Percentiles rank a stretch among this genome's conserved stretches.
These are phyloP conservation scores for Mallotus repandus DNA, from an alignment of 441 rosid genomes.

Conservation along the genomic window DNA sequence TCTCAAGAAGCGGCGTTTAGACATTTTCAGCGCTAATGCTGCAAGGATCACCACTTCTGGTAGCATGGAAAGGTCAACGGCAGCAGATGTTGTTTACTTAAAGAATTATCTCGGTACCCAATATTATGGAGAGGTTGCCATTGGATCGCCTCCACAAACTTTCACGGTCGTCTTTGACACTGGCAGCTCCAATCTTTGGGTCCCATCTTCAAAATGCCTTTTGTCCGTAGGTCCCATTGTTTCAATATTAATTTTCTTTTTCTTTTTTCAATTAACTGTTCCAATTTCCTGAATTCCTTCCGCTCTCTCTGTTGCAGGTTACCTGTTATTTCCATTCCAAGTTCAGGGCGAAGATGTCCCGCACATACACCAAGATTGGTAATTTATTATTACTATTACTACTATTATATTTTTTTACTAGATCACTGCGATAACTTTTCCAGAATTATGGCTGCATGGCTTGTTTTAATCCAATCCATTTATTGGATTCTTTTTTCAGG, in stretches of 20 bases:
- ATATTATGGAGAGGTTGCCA: constrained; percentile 86
- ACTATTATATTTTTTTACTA: background rate
- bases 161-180: constrained; percentile 62
- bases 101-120: constrained; percentile 78
- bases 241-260: background rate
- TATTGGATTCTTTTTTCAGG: constrained; percentile 34
- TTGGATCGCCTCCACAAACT: constrained; percentile 63
- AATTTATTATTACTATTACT: constrained; percentile 2
- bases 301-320: constrained; percentile 40
- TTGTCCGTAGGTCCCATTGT: constrained; percentile 43
- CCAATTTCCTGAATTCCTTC: background rate
- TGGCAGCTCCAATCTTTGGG: constrained; percentile 67
- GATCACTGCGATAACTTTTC: background rate
- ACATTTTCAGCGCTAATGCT: constrained; percentile 33
- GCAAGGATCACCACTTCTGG: constrained; percentile 32
- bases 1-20: constrained; percentile 42
- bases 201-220: constrained; percentile 64
- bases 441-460: too few species aligned
- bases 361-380: constrained; percentile 61
- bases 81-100: constrained; percentile 44
- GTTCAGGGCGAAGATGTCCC: constrained; percentile 48
- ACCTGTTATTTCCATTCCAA: constrained; percentile 56
- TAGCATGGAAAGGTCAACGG: constrained; percentile 15
- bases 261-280: background rate
- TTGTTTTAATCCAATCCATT: background rate